Evolutionary conservation across 495 filamentous ascomycete species (phyloP).

Genomic region (Tetracladium marchalianum): DNA sequence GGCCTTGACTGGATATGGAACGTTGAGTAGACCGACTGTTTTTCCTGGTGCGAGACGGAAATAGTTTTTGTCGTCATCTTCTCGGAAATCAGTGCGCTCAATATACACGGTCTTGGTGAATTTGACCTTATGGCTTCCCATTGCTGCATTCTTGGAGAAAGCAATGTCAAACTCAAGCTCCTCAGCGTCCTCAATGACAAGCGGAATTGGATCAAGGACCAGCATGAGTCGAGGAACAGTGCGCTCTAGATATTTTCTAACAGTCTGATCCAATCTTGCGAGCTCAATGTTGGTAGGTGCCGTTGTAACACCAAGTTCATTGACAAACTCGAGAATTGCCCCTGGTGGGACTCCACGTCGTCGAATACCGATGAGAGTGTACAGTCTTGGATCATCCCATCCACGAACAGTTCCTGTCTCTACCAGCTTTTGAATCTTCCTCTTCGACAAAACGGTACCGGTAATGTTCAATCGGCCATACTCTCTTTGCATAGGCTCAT

Average conservation of each 20-base stretch:
- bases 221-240: conserved; percentile 76
- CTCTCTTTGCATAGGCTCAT: conserved; percentile 77
- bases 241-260: conserved; percentile 66
- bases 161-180: conserved; percentile 51
- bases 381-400: conserved; percentile 77
- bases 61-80: conserved; percentile 74
- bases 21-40: conserved; percentile 77
- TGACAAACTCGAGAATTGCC: conserved; percentile 70
- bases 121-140: conserved; percentile 49
- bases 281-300: conserved; percentile 57
- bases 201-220: conserved; percentile 58
- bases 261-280: conserved; percentile 55
- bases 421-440: conserved; percentile 62
- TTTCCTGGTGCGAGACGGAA: conserved; percentile 92
- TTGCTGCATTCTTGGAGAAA: conserved; percentile 55
- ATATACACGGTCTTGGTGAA: conserved; percentile 88
- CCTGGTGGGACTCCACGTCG: conserved; percentile 74
- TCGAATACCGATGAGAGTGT: conserved; percentile 66
- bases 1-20: conserved; percentile 72
- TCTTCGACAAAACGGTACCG: conserved; percentile 70
- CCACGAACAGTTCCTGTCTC: conserved; percentile 53
- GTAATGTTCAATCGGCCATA: conserved; percentile 66
- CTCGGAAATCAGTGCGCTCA: conserved; percentile 85
- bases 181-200: conserved; percentile 62
- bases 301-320: conserved; percentile 72